A percentile compares a stretch with the other conserved stretches of the same genome.
Evolutionary conservation across 2,329 filamentous ascomycete genomes (phyloP).

Genomic region (Albifimbria verrucaria): DNA sequence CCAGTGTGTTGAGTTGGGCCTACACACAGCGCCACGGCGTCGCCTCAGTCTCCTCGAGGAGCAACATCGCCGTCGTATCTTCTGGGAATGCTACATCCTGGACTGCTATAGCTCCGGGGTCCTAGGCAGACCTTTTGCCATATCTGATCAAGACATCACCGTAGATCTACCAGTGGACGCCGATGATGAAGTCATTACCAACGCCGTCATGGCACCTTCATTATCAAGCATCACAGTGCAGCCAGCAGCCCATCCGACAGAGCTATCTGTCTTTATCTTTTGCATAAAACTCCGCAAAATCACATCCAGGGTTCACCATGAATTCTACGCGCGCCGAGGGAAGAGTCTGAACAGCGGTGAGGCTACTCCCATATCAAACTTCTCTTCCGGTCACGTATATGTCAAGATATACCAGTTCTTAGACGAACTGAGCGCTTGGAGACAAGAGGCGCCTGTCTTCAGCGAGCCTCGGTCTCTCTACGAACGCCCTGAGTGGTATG

Average conservation of each 20-base stretch:
- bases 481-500: conserved; percentile 40
- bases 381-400: conserved; percentile 18
- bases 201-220: background rate
- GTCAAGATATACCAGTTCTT: conserved; percentile 25
- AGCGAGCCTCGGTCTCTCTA: conserved; percentile 34
- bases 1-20: conserved; percentile 14
- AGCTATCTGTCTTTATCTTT: conserved; percentile 30
- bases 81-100: conserved; percentile 18
- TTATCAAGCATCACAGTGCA: background rate
- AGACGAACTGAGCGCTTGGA: conserved; percentile 32
- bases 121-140: conserved; percentile 10
- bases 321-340: conserved; percentile 16
- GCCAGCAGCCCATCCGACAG: conserved; percentile 4
- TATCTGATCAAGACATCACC: conserved; percentile 13
- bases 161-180: conserved; percentile 11
- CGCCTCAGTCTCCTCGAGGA: conserved; percentile 7
- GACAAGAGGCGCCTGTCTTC: conserved; percentile 27
- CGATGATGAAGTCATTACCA: conserved; percentile 10
- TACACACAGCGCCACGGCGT: conserved; percentile 3
- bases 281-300: conserved; percentile 35
- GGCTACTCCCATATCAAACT: conserved; percentile 1
- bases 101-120: conserved; percentile 16
- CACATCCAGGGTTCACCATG: conserved; percentile 33
- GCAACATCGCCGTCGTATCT: conserved; percentile 12
- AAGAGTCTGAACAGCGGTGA: background rate